Evolutionary conservation across 1,139 yeast genomes (phyloP).

Genomic region (Protomyces inundatus): DNA sequence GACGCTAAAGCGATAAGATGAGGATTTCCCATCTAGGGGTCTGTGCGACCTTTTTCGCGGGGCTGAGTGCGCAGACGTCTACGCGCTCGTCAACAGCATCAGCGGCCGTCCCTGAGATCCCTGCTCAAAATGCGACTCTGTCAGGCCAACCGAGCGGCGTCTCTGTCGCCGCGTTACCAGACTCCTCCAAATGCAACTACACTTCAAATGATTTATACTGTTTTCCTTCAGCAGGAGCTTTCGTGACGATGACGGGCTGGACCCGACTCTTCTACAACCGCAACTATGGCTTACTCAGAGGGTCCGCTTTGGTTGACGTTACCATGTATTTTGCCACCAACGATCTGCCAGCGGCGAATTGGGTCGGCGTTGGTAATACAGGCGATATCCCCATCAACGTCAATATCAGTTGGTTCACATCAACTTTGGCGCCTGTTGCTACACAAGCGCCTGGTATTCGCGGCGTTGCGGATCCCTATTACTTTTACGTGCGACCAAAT

Average conservation of each 20-base stretch:
- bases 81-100: background rate
- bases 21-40: no score
- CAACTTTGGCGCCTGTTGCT: constrained; percentile 4
- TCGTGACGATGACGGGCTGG: constrained; percentile 25
- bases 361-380: constrained; percentile 22
- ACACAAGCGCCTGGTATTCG: background rate
- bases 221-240: constrained; percentile 8
- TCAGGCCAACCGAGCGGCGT: constrained; percentile 7
- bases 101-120: background rate
- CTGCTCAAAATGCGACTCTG: constrained; percentile 10
- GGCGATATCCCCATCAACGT: constrained; percentile 21
- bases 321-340: constrained; percentile 19
- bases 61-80: background rate
- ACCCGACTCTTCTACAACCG: constrained; percentile 21
- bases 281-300: constrained; percentile 5
- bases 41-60: no score
- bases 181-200: constrained; percentile 7
- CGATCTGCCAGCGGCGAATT: constrained; percentile 19
- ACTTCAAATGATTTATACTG: constrained; percentile 14
- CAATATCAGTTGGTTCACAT: constrained; percentile 18
- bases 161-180: constrained; percentile 1
- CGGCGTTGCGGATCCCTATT: constrained; percentile 15
- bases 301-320: constrained; percentile 14
- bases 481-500: constrained; percentile 14
- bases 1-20: no score